Evolutionary conservation across 352 stramenopile genomes (phyloP).

Genomic region (Peronospora farinosa): DNA sequence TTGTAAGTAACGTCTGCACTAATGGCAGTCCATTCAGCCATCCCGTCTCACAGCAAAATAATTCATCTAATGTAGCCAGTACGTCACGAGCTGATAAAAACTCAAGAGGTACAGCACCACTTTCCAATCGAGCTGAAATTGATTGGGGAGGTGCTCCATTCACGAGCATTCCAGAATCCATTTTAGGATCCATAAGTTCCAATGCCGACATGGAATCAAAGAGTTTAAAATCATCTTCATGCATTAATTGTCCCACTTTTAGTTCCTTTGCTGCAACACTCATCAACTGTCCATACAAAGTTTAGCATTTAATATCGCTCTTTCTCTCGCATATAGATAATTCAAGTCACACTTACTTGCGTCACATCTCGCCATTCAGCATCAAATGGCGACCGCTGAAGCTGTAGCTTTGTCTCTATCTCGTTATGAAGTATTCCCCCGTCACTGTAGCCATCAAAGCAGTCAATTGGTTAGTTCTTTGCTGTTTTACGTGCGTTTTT

Average conservation of each 20-base stretch:
- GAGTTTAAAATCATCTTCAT: conserved; percentile 82
- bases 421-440: conserved; percentile 27
- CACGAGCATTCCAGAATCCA: conserved; percentile 88
- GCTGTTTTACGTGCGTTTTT: conserved; percentile 8
- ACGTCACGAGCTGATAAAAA: conserved; percentile 65
- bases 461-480: conserved; percentile 26
- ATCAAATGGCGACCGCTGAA: conserved; percentile 23
- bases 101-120: conserved; percentile 37
- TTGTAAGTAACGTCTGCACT: conserved; percentile 86
- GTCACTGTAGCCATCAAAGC: conserved; percentile 18
- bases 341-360: conserved; percentile 26
- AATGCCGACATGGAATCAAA: conserved; percentile 93
- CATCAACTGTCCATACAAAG: conserved; percentile 38
- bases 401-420: conserved; percentile 28
- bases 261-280: conserved; percentile 63
- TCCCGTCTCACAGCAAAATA: conserved; percentile 68
- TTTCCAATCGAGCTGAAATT: conserved; percentile 45
- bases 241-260: conserved; percentile 72
- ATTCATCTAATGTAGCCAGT: conserved; percentile 65
- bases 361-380: conserved; percentile 43
- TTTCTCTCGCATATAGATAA: not conserved
- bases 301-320: not conserved
- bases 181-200: conserved; percentile 91
- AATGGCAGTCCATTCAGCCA: conserved; percentile 84
- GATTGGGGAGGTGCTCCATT: conserved; percentile 50